Conservation (phyloP, 495 filamentous ascomycete genomes). For the Usnea hakonensis region DNA sequence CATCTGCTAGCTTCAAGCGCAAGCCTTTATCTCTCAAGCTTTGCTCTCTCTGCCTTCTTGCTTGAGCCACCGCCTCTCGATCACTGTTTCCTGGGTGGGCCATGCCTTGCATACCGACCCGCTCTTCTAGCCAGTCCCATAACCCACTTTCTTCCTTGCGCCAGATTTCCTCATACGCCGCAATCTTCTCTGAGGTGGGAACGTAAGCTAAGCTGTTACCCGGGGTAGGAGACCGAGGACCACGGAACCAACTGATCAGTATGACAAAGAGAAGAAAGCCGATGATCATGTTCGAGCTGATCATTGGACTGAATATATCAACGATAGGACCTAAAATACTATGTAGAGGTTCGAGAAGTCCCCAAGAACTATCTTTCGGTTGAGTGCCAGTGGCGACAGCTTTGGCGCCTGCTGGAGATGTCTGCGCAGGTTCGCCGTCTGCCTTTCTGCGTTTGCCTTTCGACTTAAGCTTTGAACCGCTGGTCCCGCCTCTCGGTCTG, state of each 20-base stretch:
- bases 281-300: slow-evolving; percentile 60
- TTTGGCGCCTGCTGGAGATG: slow-evolving; percentile 36
- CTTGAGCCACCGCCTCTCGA: slow-evolving; percentile 4
- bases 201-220: slow-evolving; percentile 14
- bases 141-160: slow-evolving; percentile 78
- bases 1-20: slow-evolving; percentile 48
- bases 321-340: slow-evolving; percentile 60
- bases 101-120: slow-evolving; percentile 67
- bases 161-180: slow-evolving; percentile 94
- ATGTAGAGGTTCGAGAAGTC: slow-evolving; percentile 69
- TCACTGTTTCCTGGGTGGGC: slow-evolving; percentile 27
- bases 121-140: slow-evolving; percentile 94
- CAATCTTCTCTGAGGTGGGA: slow-evolving; percentile 55
- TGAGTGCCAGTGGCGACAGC: slow-evolving; percentile 19
- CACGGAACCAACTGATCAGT: slow-evolving; percentile 50
- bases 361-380: slow-evolving; percentile 52
- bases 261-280: slow-evolving; percentile 48
- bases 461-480: slow-evolving; percentile 36
- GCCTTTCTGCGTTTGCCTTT: slow-evolving; percentile 53
- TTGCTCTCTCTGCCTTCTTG: slow-evolving; percentile 10
- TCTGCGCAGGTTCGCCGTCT: slow-evolving; percentile 38
- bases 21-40: slow-evolving; percentile 27
- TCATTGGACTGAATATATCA: slow-evolving; percentile 60
- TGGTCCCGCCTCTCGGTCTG: slow-evolving; percentile 43
- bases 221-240: slow-evolving; percentile 36